Percentiles rank a stretch among this genome's conserved stretches.
Evolutionary conservation across 1,284 basidiomycete genomes (phyloP).

Genomic region (Athelia psychrophila): DNA sequence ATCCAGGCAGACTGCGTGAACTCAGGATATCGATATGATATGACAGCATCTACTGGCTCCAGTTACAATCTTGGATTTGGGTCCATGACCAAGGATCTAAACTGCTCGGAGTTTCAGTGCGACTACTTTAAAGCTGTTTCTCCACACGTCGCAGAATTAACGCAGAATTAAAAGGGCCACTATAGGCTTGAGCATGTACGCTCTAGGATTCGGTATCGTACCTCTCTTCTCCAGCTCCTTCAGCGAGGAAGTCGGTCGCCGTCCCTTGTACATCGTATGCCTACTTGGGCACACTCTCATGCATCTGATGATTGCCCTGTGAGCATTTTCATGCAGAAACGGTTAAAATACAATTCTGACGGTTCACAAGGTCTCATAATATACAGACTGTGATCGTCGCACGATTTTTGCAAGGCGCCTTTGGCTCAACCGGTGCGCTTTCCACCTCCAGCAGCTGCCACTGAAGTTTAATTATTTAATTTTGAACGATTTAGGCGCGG

Average conservation of each 20-base stretch:
- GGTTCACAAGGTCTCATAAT: conserved; percentile 50
- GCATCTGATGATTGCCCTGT: conserved; percentile 63
- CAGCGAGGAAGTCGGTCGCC: conserved; percentile 76
- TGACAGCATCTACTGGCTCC: conserved; percentile 46
- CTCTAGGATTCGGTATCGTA: conserved; percentile 67
- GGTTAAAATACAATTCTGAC: neutral
- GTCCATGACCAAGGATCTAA: conserved; percentile 65
- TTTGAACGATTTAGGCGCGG: conserved; percentile 28
- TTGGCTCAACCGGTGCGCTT: conserved; percentile 49
- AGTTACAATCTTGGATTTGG: conserved; percentile 57
- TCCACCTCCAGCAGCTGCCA: too few relatives aligned
- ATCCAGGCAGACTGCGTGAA: neutral
- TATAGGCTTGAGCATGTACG: conserved; percentile 57
- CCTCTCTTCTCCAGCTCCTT: conserved; percentile 74
- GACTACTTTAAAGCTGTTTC: too few relatives aligned
- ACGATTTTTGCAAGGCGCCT: conserved; percentile 66
- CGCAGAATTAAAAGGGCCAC: conserved; percentile 46
- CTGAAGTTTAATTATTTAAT: too few relatives aligned
- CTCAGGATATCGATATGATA: conserved; percentile 2
- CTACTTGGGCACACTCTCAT: conserved; percentile 54
- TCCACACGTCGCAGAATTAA: too few relatives aligned
- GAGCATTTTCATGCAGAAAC: conserved; percentile 24
- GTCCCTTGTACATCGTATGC: conserved; percentile 63
- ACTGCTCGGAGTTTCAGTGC: conserved; percentile 55
- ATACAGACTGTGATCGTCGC: conserved; percentile 69